These are phyloP conservation scores for Coemansia erecta DNA, from an alignment of 192 early-diverging fungal genomes.

Conservation along the genomic window DNA sequence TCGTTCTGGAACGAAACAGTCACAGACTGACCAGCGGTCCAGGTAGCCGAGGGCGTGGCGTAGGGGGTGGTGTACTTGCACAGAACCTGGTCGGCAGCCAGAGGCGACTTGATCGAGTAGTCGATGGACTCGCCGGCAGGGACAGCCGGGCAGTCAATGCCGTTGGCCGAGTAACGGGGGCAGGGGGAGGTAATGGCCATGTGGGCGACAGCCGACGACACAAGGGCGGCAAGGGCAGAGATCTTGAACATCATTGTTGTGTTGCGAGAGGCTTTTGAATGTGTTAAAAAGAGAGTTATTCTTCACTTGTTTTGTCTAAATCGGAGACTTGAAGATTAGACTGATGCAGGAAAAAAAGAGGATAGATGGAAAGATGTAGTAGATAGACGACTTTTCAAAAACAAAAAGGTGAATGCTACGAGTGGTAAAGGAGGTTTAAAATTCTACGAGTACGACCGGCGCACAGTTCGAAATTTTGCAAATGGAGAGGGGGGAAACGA, in stretches of 20 bases:
- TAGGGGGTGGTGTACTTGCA: slow-evolving; percentile 46
- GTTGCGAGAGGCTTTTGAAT: neutral
- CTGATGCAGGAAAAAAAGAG: neutral
- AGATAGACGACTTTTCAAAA: neutral
- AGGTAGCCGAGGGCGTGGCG: slow-evolving; percentile 21
- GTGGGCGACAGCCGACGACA: slow-evolving; percentile 47
- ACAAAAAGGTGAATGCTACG: neutral
- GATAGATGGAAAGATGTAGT: neutral
- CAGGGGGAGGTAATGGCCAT: slow-evolving; percentile 46
- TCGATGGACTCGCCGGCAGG: slow-evolving; percentile 40
- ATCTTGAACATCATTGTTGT: slow-evolving; percentile 23
- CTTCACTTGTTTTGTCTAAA: slow-evolving; percentile 7
- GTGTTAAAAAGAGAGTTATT: neutral
- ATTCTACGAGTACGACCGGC: slow-evolving; percentile 16
- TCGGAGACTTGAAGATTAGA: neutral
- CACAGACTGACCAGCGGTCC: slow-evolving; percentile 52
- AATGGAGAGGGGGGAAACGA: slow-evolving; percentile 4
- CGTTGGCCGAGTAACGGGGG: slow-evolving; percentile 27
- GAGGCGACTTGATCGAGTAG: slow-evolving; percentile 48
- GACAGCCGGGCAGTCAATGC: slow-evolving; percentile 19
- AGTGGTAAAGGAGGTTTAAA: neutral
- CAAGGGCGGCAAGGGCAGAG: slow-evolving; percentile 22
- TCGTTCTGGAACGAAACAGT: slow-evolving; percentile 40
- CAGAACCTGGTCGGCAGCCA: slow-evolving; percentile 23
- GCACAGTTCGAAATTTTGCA: slow-evolving; percentile 1